Percentiles rank a stretch among this genome's conserved stretches.
These are phyloP conservation scores for Cordyceps javanica DNA, from an alignment of 2,329 filamentous ascomycete species.

Conservation along the genomic window DNA sequence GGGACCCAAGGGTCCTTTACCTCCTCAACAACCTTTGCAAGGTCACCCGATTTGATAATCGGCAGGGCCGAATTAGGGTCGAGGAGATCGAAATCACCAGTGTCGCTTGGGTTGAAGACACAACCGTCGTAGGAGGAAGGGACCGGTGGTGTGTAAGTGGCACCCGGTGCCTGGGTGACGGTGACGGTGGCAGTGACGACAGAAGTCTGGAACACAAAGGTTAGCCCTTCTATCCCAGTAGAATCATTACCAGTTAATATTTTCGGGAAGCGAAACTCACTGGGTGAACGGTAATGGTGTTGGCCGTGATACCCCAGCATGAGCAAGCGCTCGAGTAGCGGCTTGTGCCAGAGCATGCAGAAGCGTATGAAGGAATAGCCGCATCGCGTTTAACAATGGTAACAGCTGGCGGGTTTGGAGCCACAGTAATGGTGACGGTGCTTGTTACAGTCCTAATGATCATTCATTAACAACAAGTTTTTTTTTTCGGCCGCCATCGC, in stretches of 20 bases:
- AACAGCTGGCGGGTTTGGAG: neutral
- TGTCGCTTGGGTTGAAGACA: neutral
- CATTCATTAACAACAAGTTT: neutral
- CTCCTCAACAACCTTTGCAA: constrained; percentile 7
- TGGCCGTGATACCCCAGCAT: constrained; percentile 21
- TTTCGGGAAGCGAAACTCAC: neutral
- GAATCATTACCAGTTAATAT: no score
- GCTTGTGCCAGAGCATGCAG: constrained; percentile 17
- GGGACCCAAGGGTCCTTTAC: constrained; percentile 1
- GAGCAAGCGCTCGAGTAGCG: constrained; percentile 23
- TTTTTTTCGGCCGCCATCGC: neutral
- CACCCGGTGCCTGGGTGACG: neutral
- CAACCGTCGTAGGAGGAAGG: neutral
- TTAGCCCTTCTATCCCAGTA: neutral
- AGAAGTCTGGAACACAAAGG: neutral
- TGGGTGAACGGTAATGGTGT: constrained; percentile 14
- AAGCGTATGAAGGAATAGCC: constrained; percentile 20
- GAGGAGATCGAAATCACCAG: neutral
- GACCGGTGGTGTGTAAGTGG: neutral
- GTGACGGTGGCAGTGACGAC: constrained; percentile 5
- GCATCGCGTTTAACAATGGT: neutral
- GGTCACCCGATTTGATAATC: neutral
- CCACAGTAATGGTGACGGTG: neutral
- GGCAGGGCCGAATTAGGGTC: neutral
- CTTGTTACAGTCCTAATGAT: neutral